Base-by-base conservation (phyloP, 495 filamentous ascomycete species). In the Aspergillus bertholletiae region DNA sequence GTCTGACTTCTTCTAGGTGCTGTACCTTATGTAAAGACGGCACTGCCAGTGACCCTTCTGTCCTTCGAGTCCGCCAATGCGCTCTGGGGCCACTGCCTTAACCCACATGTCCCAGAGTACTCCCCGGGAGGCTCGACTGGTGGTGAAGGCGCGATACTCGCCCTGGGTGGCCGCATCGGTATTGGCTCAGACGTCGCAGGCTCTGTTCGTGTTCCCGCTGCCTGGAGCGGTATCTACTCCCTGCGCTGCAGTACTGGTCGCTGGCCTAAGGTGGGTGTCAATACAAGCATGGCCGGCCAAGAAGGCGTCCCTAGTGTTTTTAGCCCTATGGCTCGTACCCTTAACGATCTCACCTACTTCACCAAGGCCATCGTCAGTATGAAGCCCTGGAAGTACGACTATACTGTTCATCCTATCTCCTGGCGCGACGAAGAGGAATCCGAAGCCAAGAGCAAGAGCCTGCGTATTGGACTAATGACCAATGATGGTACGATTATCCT, bases 171-270 rank as follows among this genome's bases (percentile, higher is more conserved):
- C 39, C 80, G 94, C n/a, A 96, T 97, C 54, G 94, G 94, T 24
- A 86, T 98, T 58, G 94, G 94, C 28, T 92, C 89, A 13, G 94
- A 97, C 65, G 93, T 97, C 9, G 93, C 94, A 37, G 94, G 94
- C 11, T 93, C 88, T 9, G 94, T 98, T 2, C 80, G 94, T 24
- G 87, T 81, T 15, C 94, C 94, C 3, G 93, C 94, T 3, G 92
- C 96, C 47, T 97, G 88, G 75, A 86, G 85, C 27, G 94, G 94
- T 3, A 91, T 96, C 64, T 97, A 96, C 68, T 85, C 86, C 2
- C 69, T 98, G 20, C 83, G 92, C 41, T 98, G 94, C 69, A 91
- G 87, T n/a, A 96, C 89, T n/a, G 92, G 94, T 17, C 79, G 94
- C 23, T 98, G 94, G 90, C 92, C 91, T 5, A 95, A 95, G 65